Evolutionary conservation across 306 rosid species (phyloP).

Genomic region (Cucumis cinereus): DNA sequence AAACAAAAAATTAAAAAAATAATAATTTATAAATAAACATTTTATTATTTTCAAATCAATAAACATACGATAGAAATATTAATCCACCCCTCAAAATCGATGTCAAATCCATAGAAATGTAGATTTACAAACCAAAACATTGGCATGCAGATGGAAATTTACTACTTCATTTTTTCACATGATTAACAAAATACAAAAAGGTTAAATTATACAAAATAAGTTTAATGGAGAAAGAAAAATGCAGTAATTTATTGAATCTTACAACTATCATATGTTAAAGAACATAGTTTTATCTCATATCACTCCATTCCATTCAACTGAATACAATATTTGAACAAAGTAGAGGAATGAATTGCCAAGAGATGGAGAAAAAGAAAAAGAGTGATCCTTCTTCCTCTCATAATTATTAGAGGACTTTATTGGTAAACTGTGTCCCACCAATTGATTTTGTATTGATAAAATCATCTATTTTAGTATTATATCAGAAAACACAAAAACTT

Average conservation of each 20-base stretch:
- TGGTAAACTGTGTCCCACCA: not conserved
- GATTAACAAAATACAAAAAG: not conserved
- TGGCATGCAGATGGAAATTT: no score
- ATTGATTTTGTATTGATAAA: not conserved
- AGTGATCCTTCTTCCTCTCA: not conserved
- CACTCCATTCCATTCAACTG: not conserved
- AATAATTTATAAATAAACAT: no score
- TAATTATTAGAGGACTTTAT: not conserved
- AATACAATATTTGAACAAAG: not conserved
- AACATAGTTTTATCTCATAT: not conserved
- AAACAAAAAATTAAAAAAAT: no score
- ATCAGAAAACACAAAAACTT: no score
- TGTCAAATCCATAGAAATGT: no score
- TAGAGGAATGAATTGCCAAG: not conserved
- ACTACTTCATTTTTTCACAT: no score
- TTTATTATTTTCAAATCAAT: no score
- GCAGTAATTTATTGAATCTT: not conserved
- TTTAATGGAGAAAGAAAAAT: not conserved
- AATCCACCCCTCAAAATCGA: no score
- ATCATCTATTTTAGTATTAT: not conserved
- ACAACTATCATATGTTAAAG: not conserved
- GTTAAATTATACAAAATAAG: no score
- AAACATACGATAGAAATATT: no score
- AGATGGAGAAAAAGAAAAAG: not conserved
- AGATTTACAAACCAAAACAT: no score